Evolutionary conservation across 2,329 filamentous ascomycete species (phyloP).

Genomic region (Penicillium sp.): DNA sequence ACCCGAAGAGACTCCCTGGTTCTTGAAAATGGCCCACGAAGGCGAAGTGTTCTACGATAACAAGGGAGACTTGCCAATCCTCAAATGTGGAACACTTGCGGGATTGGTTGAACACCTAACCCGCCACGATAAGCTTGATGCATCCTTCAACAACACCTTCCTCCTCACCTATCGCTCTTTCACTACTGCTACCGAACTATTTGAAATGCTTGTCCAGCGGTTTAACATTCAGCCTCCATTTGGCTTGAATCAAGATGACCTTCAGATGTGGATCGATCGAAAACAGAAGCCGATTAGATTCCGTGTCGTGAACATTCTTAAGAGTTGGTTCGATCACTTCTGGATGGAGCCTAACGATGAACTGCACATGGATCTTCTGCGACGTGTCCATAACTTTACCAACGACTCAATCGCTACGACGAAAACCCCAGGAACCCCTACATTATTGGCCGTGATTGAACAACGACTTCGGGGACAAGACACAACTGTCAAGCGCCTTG

Average conservation of each 20-base stretch:
- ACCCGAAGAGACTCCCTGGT: constrained; percentile 77
- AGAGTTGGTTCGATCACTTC: constrained; percentile 97
- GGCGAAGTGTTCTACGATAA: constrained; percentile 85
- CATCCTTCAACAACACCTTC: constrained; percentile 96
- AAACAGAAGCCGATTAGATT: constrained; percentile 97
- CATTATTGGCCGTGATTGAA: constrained; percentile 81
- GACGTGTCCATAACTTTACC: constrained; percentile 85
- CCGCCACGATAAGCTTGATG: constrained; percentile 90
- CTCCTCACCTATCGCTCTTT: constrained; percentile 95
- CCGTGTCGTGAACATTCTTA: constrained; percentile 93
- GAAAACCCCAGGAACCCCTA: constrained; percentile 82
- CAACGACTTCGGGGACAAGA: constrained; percentile 87
- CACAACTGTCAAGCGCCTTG: constrained; percentile 71
- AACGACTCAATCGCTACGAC: constrained; percentile 89
- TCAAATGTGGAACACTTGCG: constrained; percentile 85
- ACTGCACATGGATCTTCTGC: constrained; percentile 79
- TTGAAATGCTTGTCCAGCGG: constrained; percentile 85
- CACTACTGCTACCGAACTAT: constrained; percentile 83
- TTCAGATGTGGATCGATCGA: constrained; percentile 82
- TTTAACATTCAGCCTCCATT: constrained; percentile 91
- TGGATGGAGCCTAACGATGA: constrained; percentile 97
- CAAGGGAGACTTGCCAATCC: constrained; percentile 69
- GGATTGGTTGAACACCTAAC: constrained; percentile 94
- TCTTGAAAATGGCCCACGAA: constrained; percentile 81
- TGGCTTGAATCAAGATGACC: constrained; percentile 71